A percentile compares a stretch with the other conserved stretches of the same genome.
Conservation (phyloP, 2,329 filamentous ascomycete genomes). For the Macrophomina tecta region DNA sequence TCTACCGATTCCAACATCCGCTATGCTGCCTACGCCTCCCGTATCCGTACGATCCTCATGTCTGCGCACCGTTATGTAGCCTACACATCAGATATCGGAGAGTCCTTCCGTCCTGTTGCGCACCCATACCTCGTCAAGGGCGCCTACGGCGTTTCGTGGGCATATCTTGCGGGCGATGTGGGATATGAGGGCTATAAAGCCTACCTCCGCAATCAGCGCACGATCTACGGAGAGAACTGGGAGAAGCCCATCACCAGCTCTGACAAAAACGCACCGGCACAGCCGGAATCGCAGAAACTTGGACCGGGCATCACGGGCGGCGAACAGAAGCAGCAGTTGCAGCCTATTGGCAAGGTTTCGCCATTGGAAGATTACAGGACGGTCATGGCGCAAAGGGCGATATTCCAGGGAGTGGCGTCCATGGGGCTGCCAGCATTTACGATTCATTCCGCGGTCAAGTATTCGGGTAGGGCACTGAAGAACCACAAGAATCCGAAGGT, state of each 20-base stretch:
- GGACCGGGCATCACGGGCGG: constrained; percentile 32
- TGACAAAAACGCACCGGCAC: constrained; percentile 26
- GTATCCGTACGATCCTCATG: constrained; percentile 83
- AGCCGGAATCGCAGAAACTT: constrained; percentile 35
- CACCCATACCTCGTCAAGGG: constrained; percentile 80
- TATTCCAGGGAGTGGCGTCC: constrained; percentile 88
- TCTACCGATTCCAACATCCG: constrained; percentile 85
- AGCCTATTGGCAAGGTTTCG: constrained; percentile 56
- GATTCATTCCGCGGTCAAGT: constrained; percentile 90
- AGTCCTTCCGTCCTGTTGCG: constrained; percentile 91
- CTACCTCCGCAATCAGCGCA: constrained; percentile 82
- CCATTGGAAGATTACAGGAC: constrained; percentile 88
- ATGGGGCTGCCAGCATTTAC: constrained; percentile 96
- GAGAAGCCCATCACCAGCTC: constrained; percentile 42
- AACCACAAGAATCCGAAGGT: constrained; percentile 73
- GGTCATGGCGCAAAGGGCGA: constrained; percentile 86
- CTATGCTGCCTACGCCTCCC: constrained; percentile 90
- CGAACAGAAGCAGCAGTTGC: constrained; percentile 35
- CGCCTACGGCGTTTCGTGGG: constrained; percentile 91
- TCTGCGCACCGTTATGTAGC: constrained; percentile 95
- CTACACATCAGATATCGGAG: constrained; percentile 95
- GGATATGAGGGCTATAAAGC: constrained; percentile 94
- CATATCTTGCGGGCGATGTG: constrained; percentile 90
- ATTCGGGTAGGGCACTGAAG: constrained; percentile 87
- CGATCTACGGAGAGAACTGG: constrained; percentile 68